phyloP scores from a whole-genome alignment of 2,329 filamentous ascomycete species.

The Alternaria brassicicola region DNA sequence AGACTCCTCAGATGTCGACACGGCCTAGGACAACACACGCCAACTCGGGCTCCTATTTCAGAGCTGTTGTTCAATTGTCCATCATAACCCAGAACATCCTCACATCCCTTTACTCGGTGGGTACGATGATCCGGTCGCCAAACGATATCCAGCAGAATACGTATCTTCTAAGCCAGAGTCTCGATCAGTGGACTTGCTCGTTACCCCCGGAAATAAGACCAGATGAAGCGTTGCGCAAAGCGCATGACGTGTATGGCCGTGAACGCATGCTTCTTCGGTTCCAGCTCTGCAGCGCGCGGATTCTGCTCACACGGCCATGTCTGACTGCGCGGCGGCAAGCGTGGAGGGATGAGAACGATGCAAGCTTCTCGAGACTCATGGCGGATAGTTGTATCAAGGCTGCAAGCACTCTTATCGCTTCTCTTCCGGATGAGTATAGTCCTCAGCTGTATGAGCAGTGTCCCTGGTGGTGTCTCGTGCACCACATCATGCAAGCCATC shows the following conservation, averaged over 20 bases:
- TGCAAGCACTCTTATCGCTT: constrained; percentile 41
- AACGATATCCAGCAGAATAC: constrained; percentile 45
- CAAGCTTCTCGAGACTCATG: constrained; percentile 38
- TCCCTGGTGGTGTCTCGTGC: constrained; percentile 53
- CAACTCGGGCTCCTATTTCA: constrained; percentile 37
- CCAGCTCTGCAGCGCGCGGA: constrained; percentile 46
- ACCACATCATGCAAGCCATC: constrained; percentile 50
- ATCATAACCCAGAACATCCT: constrained; percentile 46
- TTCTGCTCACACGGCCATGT: constrained; percentile 50
- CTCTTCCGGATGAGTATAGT: constrained; percentile 45
- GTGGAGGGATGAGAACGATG: constrained; percentile 23
- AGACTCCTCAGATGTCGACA: constrained; percentile 6
- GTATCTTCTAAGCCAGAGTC: constrained; percentile 35
- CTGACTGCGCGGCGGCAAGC: constrained; percentile 39
- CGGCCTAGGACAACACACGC: constrained; percentile 7
- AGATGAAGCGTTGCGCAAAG: constrained; percentile 9
- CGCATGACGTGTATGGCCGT: constrained; percentile 17
- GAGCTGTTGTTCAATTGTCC: constrained; percentile 34
- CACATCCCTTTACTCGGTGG: constrained; percentile 46
- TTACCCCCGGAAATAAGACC: constrained; percentile 43
- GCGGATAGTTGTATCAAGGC: constrained; percentile 47
- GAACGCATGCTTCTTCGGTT: constrained; percentile 44
- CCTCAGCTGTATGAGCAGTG: constrained; percentile 41
- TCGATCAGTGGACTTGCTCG: constrained; percentile 44
- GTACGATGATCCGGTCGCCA: constrained; percentile 40